These are phyloP conservation scores for Oryza meyeriana DNA, from an alignment of 176 grass and related monocot species.

Conservation along the genomic window DNA sequence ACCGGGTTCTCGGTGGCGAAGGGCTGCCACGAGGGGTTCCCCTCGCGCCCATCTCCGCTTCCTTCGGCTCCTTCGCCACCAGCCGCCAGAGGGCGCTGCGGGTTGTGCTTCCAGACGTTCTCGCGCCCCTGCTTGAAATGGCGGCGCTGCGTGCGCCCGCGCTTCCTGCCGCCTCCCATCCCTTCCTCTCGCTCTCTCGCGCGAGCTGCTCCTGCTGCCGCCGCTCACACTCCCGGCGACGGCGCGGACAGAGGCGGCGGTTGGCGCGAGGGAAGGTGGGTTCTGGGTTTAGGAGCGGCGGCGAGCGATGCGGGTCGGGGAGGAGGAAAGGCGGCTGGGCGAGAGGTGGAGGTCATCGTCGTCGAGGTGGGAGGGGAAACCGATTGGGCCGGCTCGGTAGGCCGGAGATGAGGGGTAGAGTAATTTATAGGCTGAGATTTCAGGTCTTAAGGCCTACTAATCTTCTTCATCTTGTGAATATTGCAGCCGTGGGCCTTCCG, in stretches of 20 bases:
- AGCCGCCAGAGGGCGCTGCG: constrained; percentile 36
- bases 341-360: background rate
- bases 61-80: constrained; percentile 20
- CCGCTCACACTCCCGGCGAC: background rate
- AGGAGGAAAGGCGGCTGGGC: background rate
- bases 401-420: too few species aligned
- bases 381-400: too few species aligned
- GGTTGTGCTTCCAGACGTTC: constrained; percentile 89
- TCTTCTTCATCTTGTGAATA: too few species aligned
- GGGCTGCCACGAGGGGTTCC: constrained; percentile 68
- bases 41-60: constrained; percentile 2
- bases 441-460: too few species aligned
- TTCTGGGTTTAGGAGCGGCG: constrained; percentile 37
- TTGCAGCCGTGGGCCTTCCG: too few species aligned
- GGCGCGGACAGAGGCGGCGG: background rate
- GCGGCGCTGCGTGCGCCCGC: constrained; percentile 93
- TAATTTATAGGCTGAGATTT: too few species aligned
- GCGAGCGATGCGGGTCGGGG: constrained; percentile 28
- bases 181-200: background rate
- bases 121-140: constrained; percentile 94
- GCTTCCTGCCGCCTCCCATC: constrained; percentile 90
- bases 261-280: background rate
- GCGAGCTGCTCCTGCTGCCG: background rate
- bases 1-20: constrained; percentile 79
- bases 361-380: background rate